A percentile compares a stretch with the other conserved stretches of the same genome.
Evolutionary conservation across 2,329 filamentous ascomycete species (phyloP).

Genomic region (Beauveria caledonica): DNA sequence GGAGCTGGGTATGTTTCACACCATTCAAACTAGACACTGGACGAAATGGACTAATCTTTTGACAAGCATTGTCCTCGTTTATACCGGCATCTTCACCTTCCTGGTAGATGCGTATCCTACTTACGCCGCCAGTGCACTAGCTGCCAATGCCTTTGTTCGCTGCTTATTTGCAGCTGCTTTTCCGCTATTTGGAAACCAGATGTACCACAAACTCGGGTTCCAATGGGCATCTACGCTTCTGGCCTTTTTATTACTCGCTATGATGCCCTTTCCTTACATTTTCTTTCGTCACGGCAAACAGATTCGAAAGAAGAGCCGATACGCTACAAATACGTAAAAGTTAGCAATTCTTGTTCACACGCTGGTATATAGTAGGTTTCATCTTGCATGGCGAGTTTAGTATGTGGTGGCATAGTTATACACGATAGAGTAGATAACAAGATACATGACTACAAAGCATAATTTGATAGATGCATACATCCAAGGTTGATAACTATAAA

Average conservation of each 20-base stretch:
- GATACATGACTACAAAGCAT: too few relatives aligned
- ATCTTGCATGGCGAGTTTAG: not conserved
- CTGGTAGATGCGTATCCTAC: constrained; percentile 67
- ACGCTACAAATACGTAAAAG: constrained; percentile 26
- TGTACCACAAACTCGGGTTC: constrained; percentile 62
- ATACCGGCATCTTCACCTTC: constrained; percentile 82
- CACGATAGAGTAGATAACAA: not conserved
- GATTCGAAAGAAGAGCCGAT: constrained; percentile 47
- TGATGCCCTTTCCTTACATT: constrained; percentile 57
- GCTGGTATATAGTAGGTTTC: not conserved
- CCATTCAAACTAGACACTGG: not conserved
- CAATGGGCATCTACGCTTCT: constrained; percentile 60
- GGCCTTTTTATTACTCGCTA: constrained; percentile 51
- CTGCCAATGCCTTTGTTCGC: constrained; percentile 74
- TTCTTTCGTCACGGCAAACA: constrained; percentile 54
- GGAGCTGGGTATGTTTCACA: constrained; percentile 53
- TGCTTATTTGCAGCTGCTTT: constrained; percentile 58
- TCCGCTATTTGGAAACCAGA: constrained; percentile 64
- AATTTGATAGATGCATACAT: too few relatives aligned
- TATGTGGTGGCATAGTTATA: not conserved
- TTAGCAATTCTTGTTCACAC: not conserved
- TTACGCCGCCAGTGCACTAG: constrained; percentile 70
- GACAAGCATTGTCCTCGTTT: constrained; percentile 64
- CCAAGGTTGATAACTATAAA: too few relatives aligned
- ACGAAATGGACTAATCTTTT: not conserved